These are phyloP conservation scores for Mycena capillaripes DNA, from an alignment of 768 basidiomycete genomes.

Conservation along the genomic window DNA sequence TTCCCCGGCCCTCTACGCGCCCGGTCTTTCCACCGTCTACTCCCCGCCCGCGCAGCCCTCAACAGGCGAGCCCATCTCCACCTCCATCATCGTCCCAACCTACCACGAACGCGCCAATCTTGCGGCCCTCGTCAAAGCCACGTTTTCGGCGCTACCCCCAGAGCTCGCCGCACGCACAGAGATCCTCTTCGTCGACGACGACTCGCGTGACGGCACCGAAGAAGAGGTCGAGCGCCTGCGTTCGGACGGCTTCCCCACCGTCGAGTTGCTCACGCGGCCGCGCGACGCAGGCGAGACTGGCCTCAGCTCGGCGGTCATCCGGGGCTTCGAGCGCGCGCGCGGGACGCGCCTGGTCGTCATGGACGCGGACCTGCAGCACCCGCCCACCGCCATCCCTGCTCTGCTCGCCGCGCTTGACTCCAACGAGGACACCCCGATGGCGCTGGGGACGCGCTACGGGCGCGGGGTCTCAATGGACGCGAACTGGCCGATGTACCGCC, in stretches of 20 bases:
- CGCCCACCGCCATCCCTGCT: neutral
- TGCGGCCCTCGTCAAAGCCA: neutral
- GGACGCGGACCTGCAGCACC: conserved; percentile 24
- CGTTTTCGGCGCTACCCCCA: neutral
- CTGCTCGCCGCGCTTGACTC: neutral
- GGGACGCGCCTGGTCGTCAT: conserved; percentile 14
- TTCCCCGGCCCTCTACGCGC: neutral
- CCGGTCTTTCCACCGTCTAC: neutral
- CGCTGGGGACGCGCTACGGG: conserved; percentile 22
- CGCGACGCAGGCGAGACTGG: neutral
- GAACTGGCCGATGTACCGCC: neutral
- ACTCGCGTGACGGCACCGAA: conserved; percentile 9
- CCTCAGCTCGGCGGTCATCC: neutral
- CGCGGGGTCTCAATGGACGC: conserved; percentile 20
- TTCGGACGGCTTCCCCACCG: neutral
- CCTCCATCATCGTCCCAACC: conserved; percentile 15
- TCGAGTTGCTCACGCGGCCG: neutral
- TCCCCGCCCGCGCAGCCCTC: neutral
- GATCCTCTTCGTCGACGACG: conserved; percentile 10
- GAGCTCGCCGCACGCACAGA: neutral
- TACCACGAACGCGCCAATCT: neutral
- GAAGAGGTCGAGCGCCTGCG: conserved; percentile 8
- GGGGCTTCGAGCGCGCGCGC: conserved; percentile 19
- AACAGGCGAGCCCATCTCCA: conserved; percentile 3
- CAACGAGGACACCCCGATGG: neutral